phyloP scores from a whole-genome alignment of 2,329 filamentous ascomycete species.

The Aspergillus bombycis region DNA sequence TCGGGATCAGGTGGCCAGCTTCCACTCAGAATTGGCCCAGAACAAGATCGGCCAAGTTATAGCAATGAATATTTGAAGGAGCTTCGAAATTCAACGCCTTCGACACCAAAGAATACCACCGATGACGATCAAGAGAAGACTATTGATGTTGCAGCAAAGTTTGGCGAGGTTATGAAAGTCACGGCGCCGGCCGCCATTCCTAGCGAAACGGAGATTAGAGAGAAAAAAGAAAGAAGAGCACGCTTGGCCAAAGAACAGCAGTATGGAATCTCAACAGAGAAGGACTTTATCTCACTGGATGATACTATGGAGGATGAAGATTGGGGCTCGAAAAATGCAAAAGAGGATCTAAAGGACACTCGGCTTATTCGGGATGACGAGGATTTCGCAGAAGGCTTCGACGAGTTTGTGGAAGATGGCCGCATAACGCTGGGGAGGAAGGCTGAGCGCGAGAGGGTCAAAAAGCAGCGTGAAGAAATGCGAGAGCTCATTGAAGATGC shows the following conservation, averaged over 20 bases:
- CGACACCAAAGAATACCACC: constrained; percentile 65
- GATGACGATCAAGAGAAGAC: constrained; percentile 55
- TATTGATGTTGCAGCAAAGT: constrained; percentile 54
- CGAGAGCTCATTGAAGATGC: constrained; percentile 80
- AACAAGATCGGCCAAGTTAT: constrained; percentile 76
- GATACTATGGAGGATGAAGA: constrained; percentile 45
- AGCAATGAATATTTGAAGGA: constrained; percentile 85
- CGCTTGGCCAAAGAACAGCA: constrained; percentile 71
- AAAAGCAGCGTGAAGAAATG: constrained; percentile 74
- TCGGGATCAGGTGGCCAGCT: constrained; percentile 55
- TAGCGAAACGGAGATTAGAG: constrained; percentile 80
- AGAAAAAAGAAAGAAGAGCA: constrained; percentile 88
- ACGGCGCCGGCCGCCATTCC: constrained; percentile 61
- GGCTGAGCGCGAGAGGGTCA: constrained; percentile 72
- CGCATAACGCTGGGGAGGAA: constrained; percentile 76
- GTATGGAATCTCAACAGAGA: constrained; percentile 59
- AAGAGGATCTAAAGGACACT: constrained; percentile 70
- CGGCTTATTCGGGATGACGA: constrained; percentile 84
- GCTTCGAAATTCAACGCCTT: constrained; percentile 82
- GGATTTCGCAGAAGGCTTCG: constrained; percentile 89
- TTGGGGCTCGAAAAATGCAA: constrained; percentile 53
- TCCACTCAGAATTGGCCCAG: constrained; percentile 61
- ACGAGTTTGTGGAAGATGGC: constrained; percentile 86
- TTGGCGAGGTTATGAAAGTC: constrained; percentile 45
- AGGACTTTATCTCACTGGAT: constrained; percentile 53